Base-by-base conservation (phyloP, 140 eudicot species). In the Anethum foeniculum region DNA sequence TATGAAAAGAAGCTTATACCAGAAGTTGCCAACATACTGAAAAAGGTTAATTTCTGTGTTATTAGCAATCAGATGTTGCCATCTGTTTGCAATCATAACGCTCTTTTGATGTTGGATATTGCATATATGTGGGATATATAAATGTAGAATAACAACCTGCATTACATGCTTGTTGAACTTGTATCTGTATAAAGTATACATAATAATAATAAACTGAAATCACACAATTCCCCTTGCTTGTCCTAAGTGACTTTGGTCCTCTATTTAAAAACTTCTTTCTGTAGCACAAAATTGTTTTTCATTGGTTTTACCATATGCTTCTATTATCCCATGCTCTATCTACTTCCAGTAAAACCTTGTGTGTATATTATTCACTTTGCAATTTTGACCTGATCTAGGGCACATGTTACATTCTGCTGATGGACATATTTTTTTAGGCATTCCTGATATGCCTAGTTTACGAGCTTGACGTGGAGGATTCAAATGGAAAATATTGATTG, bases 1-100 rank as follows among this genome's bases (percentile, higher is more conserved):
- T 93, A 93, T 90, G 93, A 91, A 84, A 91, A 86, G 90, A 93
- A 89, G 87, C 86, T 84, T 30, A 84, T 39, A 81, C 78, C 83
- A 18, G 98, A 93, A 11, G 95, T 87, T 44, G 71, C 79, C 49
- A 91, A 90, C 88, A 34, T 93, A 84, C 78, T 91, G 68, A 88
- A 88, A 86, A 91, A 93, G 97, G 98, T 93, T 80, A 77, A 83
- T 69, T n/a, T 74, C 6, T 3, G 28, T 41, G 49, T 41, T 74
- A 44, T 9, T 21, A 74, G 52, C 78, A 25, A 23, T 23, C 6
- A 3, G 3, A 74, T 43, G 78, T 74, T 74, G 54, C 78, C 58
- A 38, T 11, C 28, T 74, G 16, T 11, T 43, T 44, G 49, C 56
- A n/a, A 41, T 72, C 51, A 9, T 38, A 25, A 34, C 19, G n/a